A percentile compares a stretch with the other conserved stretches of the same genome.
These are phyloP conservation scores for Fennellomyces sp. DNA, from an alignment of 371 early-diverging fungal genomes.

Conservation along the genomic window DNA sequence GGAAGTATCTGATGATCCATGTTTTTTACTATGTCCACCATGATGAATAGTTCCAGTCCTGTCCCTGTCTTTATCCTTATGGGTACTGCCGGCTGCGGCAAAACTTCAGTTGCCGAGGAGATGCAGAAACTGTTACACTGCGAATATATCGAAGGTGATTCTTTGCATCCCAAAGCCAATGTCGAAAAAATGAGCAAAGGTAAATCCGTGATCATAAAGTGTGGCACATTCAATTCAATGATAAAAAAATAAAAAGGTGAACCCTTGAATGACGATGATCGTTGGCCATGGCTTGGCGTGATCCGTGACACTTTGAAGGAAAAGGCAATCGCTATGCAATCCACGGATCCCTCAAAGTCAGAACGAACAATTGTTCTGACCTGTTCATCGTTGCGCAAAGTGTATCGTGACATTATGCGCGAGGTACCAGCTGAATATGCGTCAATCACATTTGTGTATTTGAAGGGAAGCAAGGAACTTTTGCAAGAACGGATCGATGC, in stretches of 20 bases:
- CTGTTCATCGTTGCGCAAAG: constrained; percentile 65
- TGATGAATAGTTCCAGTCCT: constrained; percentile 3
- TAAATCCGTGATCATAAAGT: constrained; percentile 18
- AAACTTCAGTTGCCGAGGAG: constrained; percentile 54
- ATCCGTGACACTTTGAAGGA: constrained; percentile 35
- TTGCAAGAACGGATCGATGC: constrained; percentile 46
- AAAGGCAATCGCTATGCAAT: constrained; percentile 13
- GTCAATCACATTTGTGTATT: constrained; percentile 58
- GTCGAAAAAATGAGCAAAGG: constrained; percentile 64
- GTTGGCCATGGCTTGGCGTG: constrained; percentile 64
- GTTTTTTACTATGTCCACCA: background rate
- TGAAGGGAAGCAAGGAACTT: constrained; percentile 53
- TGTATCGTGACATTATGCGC: constrained; percentile 64
- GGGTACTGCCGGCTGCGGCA: constrained; percentile 73
- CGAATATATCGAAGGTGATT: constrained; percentile 66
- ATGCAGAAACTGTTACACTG: constrained; percentile 45
- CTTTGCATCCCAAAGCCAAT: constrained; percentile 58
- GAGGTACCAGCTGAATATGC: constrained; percentile 31
- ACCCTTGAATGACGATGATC: constrained; percentile 67
- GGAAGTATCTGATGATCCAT: too few species aligned
- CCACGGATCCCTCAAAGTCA: constrained; percentile 1
- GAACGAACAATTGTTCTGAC: constrained; percentile 50
- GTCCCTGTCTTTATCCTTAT: constrained; percentile 37
- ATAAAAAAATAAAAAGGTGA: constrained; percentile 30
- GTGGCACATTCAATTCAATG: background rate